phyloP scores from a whole-genome alignment of 2,329 filamentous ascomycete species.

The Lachnellula suecica region DNA sequence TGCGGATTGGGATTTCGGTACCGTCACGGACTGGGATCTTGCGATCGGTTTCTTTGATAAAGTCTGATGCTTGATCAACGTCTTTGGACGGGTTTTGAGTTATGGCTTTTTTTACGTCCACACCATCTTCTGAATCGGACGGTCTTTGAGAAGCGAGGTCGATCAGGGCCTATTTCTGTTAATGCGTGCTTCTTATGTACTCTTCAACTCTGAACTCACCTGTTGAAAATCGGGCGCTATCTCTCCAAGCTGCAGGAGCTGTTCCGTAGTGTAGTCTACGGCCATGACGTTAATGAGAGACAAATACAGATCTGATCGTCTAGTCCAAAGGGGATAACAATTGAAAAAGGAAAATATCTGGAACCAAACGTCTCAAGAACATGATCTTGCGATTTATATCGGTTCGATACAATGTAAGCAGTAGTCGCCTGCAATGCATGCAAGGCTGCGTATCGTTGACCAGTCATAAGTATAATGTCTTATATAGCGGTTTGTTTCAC shows the following conservation, averaged over 20 bases:
- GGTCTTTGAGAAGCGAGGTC: too few species aligned
- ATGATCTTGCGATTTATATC: too few species aligned
- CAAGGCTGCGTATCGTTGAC: too few species aligned
- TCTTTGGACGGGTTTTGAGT: neutral
- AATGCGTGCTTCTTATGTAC: neutral
- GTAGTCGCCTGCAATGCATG: too few species aligned
- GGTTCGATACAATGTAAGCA: too few species aligned
- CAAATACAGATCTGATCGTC: too few species aligned
- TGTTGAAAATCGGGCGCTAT: neutral
- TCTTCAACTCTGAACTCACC: neutral
- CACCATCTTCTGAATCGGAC: neutral
- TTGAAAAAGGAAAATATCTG: too few species aligned
- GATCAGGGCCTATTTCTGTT: neutral
- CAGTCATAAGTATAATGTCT: too few species aligned
- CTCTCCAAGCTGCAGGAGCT: neutral
- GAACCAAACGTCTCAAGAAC: too few species aligned
- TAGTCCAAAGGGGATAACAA: too few species aligned
- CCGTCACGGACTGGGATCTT: conserved; percentile 36
- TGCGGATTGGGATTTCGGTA: conserved; percentile 32
- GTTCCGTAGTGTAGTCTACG: neutral
- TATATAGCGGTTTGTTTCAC: too few species aligned
- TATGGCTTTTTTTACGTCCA: neutral
- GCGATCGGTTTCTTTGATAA: conserved; percentile 18
- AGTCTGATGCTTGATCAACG: neutral
- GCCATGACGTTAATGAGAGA: too few species aligned